Base-by-base conservation (phyloP, 352 stramenopile species). In the Phytophthora macrochlamydospora region DNA sequence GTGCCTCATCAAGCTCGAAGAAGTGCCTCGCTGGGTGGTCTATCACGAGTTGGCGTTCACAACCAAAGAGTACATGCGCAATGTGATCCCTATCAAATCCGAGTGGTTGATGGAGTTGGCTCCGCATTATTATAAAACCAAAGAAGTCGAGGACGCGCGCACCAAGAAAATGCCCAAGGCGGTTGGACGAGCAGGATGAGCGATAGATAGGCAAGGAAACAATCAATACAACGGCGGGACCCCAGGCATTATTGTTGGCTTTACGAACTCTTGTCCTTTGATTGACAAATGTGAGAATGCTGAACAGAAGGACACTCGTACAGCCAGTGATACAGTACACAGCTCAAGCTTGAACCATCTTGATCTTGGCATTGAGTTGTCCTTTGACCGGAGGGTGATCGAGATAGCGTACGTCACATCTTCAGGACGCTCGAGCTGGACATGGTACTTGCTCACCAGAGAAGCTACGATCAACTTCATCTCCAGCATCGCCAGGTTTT, bases 31-130 rank as follows among this genome's bases (percentile, higher is more conserved):
- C 38, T 99, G 96, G 96, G 71, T 99, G 18, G 79, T 99, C n/a
- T 99, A 98, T 73, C 98, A 99, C 80, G 97, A 99, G 79, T 80
- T 99, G 12, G 96, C 97, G 14, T 99, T 99, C 74, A 99, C 97
- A 29, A 99, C 94, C 0, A 99, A 99, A 73, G 97, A 99, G 74
- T 99, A 99, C 80, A 99, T 99, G 94, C 90, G 98, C 43, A 81
- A 97, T 40, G 94, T 99, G 32, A 91, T 97, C 38, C 95, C 95
- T 7, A 99, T 99, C 69, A 94, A 99, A 64, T 87, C 92, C 9
- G 88, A 98, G 64, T 99, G 98, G 98, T 79, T 99, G 4, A 85
- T 98, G 49, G 97, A 99, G 71, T 97, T 99, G 56, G 98, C 98
- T 24, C 98, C 98, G 42, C 98, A 99, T 79, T 99, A 99, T 78